Evolutionary conservation across 805 yeast genomes (phyloP), one percentile per base, ranked within the genome.

Genomic region (Blastobotrys robertii): DNA sequence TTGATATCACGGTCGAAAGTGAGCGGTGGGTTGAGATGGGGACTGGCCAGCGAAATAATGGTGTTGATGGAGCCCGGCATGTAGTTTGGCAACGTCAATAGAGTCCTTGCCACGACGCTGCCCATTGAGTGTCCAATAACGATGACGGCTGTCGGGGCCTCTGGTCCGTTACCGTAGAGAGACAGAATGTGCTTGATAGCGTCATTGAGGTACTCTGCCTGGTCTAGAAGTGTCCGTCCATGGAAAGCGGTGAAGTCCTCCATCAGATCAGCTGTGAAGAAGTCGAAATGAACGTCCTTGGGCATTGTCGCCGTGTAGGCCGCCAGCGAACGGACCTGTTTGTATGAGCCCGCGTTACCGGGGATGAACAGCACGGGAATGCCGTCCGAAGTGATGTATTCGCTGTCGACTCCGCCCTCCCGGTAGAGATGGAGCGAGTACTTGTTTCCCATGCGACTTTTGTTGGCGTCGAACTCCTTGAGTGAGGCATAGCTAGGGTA

Each of bases 161-260:
- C 34, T 29, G n/a, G 39, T 13, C 25, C 19, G 28, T 30, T 22
- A 56, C 16, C 53, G 50, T 88, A 88, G 4, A 88, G 62, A 2
- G 77, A 72, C 12, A 88, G 60, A 13, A 88, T 86, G 57, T 80
- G 87, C 30, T 64, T 63, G 3, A 88, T 69, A 0, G 95, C 96
- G 52, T 86, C 95, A 55, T 88, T 88, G 44, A 84, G 59, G 59
- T 82, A 88, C 60, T 86, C 95, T 0, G 96, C 94, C 64, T 88
- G 97, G 57, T 88, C 97, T 33, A 87, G 63, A 72, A 88, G 68
- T 2, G 96, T 87, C 50, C 88, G 70, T 1, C 97, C 97, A 61
- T 88, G 96, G 59, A 88, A 88, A 0, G 97, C 97, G 0, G 97
- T 87, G 54, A 85, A 81, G 58, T 88, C 97, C 61, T 88, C 96